Percentiles rank a stretch among this genome's conserved stretches.
These are phyloP conservation scores for Wickerhamomyces kurtzmanii DNA, from an alignment of 805 yeast species.

Conservation along the genomic window DNA sequence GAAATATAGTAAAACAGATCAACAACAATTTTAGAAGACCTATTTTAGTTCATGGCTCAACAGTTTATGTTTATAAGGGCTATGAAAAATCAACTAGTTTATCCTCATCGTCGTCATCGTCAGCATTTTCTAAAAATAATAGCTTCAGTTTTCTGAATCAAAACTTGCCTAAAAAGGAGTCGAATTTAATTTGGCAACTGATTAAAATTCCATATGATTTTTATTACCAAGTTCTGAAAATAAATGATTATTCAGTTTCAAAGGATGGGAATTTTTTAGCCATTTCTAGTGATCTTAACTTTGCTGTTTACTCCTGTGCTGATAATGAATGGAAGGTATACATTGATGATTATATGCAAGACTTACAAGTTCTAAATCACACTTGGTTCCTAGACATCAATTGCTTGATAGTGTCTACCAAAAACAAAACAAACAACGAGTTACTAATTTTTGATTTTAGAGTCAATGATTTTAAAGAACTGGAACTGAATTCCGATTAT, in stretches of 20 bases:
- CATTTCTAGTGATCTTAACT: slow-evolving; percentile 8
- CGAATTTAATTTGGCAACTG: slow-evolving; percentile 11
- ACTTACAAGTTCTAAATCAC: slow-evolving; percentile 8
- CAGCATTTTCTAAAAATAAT: not conserved
- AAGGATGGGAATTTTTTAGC: slow-evolving; percentile 15
- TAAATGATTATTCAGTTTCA: slow-evolving; percentile 12
- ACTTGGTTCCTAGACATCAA: slow-evolving; percentile 12
- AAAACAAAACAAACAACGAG: slow-evolving; percentile 10
- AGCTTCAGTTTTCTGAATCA: not conserved
- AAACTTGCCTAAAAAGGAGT: slow-evolving; percentile 2
- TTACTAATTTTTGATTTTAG: slow-evolving; percentile 15
- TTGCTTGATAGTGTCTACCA: slow-evolving; percentile 11
- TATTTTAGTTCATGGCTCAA: slow-evolving; percentile 10
- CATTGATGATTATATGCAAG: slow-evolving; percentile 15
- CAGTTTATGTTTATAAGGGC: slow-evolving; percentile 15
- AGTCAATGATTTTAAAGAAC: slow-evolving; percentile 4
- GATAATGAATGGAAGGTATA: slow-evolving; percentile 17
- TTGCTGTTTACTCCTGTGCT: slow-evolving; percentile 13
- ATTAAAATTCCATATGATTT: slow-evolving; percentile 13
- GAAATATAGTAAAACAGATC: slow-evolving; percentile 5
- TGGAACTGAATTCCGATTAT: slow-evolving; percentile 12
- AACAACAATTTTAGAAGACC: slow-evolving; percentile 16
- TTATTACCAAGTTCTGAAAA: slow-evolving; percentile 9
- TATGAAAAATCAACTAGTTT: slow-evolving; percentile 6
- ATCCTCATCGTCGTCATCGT: too few species aligned